Evolutionary conservation across 2,329 filamentous ascomycete species (phyloP).

Genomic region (Periconia digitata): DNA sequence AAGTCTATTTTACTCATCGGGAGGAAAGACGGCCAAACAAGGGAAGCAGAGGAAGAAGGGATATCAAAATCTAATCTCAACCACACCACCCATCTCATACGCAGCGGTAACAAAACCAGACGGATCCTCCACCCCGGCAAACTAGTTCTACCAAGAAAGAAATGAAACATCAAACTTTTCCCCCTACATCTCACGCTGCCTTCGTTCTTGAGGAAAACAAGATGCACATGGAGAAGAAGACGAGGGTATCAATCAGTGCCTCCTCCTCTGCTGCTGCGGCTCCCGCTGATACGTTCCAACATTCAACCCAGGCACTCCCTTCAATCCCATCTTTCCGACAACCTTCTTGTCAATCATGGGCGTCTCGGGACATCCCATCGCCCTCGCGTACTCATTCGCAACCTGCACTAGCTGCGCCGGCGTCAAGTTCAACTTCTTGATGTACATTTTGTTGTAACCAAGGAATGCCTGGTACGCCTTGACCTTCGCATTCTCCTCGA

Average conservation of each 20-base stretch:
- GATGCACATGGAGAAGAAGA: too few relatives aligned
- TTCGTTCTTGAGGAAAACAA: too few relatives aligned
- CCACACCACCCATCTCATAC: too few relatives aligned
- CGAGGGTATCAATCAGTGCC: too few relatives aligned
- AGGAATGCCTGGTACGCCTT: constrained; percentile 52
- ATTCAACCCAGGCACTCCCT: constrained; percentile 46
- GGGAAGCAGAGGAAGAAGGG: too few relatives aligned
- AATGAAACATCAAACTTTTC: neutral
- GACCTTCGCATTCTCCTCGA: constrained; percentile 45
- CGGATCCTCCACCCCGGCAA: too few relatives aligned
- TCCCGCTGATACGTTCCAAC: constrained; percentile 26
- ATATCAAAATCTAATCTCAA: too few relatives aligned
- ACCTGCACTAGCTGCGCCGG: constrained; percentile 44
- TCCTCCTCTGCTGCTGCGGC: too few relatives aligned
- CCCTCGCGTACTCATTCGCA: constrained; percentile 47
- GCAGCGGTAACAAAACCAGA: too few relatives aligned
- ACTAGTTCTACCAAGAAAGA: too few relatives aligned
- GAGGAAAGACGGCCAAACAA: too few relatives aligned
- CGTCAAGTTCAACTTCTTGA: constrained; percentile 46
- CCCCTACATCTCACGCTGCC: neutral
- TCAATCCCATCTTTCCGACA: constrained; percentile 53
- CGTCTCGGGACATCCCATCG: constrained; percentile 50
- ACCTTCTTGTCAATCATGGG: constrained; percentile 49
- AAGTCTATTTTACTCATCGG: too few relatives aligned
- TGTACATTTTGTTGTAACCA: constrained; percentile 50